These are phyloP conservation scores for Acorus calamus DNA, from an alignment of 106 monocot genomes.

Conservation along the genomic window DNA sequence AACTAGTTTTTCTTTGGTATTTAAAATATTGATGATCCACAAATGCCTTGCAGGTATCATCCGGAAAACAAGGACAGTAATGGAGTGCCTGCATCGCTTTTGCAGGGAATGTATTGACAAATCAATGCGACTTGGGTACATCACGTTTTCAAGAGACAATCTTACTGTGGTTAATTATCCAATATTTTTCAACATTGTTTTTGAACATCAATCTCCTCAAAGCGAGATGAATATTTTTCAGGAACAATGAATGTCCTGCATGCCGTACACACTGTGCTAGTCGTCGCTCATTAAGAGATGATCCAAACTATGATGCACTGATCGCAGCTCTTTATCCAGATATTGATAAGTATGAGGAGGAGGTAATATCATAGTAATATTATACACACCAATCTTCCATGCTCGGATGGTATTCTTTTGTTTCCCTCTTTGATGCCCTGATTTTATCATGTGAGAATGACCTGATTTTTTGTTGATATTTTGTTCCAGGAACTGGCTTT, in stretches of 20 bases:
- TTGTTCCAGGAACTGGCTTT: constrained; percentile 78
- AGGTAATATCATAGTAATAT: constrained; percentile 26
- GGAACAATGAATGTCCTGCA: constrained; percentile 98
- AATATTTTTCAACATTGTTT: no score
- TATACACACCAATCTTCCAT: not conserved
- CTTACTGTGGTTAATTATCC: no score
- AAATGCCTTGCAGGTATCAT: constrained; percentile 57
- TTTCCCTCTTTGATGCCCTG: not conserved
- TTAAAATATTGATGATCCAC: no score
- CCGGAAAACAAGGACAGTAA: constrained; percentile 94
- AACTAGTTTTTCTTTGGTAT: no score
- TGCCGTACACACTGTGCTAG: constrained; percentile 98
- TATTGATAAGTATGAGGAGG: constrained; percentile 96
- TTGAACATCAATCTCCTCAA: no score
- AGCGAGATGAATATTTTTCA: constrained; percentile 10
- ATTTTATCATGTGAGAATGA: not conserved
- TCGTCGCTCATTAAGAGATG: constrained; percentile 90
- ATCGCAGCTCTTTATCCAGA: constrained; percentile 90
- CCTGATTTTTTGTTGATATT: not conserved
- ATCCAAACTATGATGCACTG: constrained; percentile 90
- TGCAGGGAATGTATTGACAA: constrained; percentile 98
- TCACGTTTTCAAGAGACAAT: no score
- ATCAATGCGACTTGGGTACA: constrained; percentile 79
- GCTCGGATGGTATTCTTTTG: not conserved
- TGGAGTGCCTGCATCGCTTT: constrained; percentile 95